Conservation (phyloP, 2,329 filamentous ascomycete genomes). For the Botrytis porri region DNA sequence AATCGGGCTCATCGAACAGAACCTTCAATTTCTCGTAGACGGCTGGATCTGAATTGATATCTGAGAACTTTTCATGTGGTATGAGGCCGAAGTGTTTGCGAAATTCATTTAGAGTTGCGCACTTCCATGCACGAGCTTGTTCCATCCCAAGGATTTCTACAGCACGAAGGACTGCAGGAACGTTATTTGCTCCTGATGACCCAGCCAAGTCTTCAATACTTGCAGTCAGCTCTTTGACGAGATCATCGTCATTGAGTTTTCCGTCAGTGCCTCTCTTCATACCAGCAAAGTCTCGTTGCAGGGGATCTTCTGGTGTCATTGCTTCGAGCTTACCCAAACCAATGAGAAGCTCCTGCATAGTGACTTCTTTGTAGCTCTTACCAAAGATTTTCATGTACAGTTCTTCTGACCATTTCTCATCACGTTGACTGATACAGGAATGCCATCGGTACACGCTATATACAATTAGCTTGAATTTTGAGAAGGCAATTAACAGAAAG, state of each 20-base stretch:
- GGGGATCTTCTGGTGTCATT: conserved; percentile 61
- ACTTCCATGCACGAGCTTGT: conserved; percentile 71
- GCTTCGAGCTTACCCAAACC: conserved; percentile 62
- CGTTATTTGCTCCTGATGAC: conserved; percentile 67
- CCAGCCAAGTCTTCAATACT: conserved; percentile 70
- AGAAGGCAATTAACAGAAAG: not conserved
- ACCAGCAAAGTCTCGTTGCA: conserved; percentile 62
- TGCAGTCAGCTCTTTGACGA: conserved; percentile 66
- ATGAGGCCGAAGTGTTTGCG: conserved; percentile 76
- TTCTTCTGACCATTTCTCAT: conserved; percentile 78
- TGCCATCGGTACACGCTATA: conserved; percentile 73
- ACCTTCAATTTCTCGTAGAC: conserved; percentile 62
- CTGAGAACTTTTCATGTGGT: conserved; percentile 71
- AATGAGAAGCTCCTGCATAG: conserved; percentile 55
- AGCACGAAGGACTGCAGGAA: conserved; percentile 69
- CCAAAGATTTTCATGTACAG: conserved; percentile 40
- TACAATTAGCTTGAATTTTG: not conserved
- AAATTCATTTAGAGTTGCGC: conserved; percentile 75
- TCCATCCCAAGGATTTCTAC: conserved; percentile 78
- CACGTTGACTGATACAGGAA: conserved; percentile 68
- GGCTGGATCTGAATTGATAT: conserved; percentile 74
- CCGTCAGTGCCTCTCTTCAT: conserved; percentile 64
- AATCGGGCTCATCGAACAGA: conserved; percentile 59
- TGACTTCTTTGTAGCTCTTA: conserved; percentile 39
- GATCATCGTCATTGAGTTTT: conserved; percentile 68